Percentiles rank a stretch among this genome's conserved stretches.
These are phyloP conservation scores for Viola pubescens DNA, from an alignment of 441 rosid species.

Conservation along the genomic window DNA sequence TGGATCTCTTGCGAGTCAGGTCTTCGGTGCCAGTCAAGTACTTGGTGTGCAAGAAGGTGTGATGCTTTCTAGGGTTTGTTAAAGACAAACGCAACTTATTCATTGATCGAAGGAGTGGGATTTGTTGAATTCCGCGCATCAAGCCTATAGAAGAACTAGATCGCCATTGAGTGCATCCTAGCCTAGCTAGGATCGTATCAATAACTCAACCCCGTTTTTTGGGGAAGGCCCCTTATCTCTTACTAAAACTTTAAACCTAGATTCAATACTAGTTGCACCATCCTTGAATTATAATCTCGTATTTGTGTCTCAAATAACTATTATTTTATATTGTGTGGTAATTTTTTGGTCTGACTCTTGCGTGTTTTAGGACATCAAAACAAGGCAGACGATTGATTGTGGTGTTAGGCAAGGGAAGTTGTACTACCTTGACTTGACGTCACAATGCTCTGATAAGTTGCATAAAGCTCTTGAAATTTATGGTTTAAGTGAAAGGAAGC, in stretches of 20 bases:
- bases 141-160: no score
- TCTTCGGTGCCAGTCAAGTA: no score
- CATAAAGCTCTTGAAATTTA: not conserved
- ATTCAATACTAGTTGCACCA: conserved; percentile 1
- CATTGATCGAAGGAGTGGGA: no score
- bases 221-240: not conserved
- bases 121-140: no score
- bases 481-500: not conserved
- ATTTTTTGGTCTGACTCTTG: conserved; percentile 5
- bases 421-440: not conserved
- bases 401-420: no score
- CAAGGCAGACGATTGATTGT: not conserved
- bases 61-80: no score
- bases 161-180: no score
- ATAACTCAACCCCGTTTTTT: not conserved
- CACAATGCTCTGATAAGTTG: not conserved
- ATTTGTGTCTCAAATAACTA: not conserved
- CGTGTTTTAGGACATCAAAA: conserved; percentile 6
- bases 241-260: not conserved
- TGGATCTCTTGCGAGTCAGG: no score
- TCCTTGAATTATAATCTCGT: not conserved
- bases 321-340: not conserved
- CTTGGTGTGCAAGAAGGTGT: no score
- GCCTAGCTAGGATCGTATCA: no score
- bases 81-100: no score